A percentile compares a stretch with the other conserved stretches of the same genome.
Conservation (phyloP, 2,329 filamentous ascomycete genomes). For the Decorospora gaudefroyi region DNA sequence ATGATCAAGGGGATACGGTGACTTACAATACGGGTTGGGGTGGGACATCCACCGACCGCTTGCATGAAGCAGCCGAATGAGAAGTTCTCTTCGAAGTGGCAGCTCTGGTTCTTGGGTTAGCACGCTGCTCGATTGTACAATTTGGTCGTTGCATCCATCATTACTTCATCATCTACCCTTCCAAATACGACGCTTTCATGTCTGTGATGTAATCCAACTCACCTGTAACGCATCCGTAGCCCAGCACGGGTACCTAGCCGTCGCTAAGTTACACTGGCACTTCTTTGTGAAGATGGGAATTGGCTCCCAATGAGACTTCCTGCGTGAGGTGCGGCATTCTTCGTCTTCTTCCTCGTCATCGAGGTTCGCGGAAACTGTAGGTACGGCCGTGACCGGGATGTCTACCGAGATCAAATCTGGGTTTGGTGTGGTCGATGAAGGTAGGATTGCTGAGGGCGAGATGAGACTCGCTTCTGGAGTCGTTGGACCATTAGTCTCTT, state of each 20-base stretch:
- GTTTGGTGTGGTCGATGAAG: constrained; percentile 21
- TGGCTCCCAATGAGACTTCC: constrained; percentile 57
- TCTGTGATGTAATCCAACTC: constrained; percentile 8
- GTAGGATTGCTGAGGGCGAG: constrained; percentile 9
- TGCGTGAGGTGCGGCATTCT: constrained; percentile 39
- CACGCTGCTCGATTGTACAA: not conserved
- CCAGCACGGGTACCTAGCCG: constrained; percentile 36
- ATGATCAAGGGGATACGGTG: not conserved
- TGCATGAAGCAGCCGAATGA: constrained; percentile 37
- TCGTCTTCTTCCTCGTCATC: constrained; percentile 7
- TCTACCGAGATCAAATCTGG: constrained; percentile 29
- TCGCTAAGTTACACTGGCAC: constrained; percentile 47
- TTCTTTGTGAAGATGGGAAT: constrained; percentile 60
- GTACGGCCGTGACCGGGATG: constrained; percentile 23
- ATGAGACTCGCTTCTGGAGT: constrained; percentile 8
- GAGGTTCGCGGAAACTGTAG: constrained; percentile 8
- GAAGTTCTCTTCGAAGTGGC: constrained; percentile 40
- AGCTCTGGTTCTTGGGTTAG: constrained; percentile 25
- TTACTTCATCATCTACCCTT: not conserved
- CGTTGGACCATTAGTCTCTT: constrained; percentile 5
- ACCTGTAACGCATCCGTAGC: constrained; percentile 38
- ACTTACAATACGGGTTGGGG: constrained; percentile 34
- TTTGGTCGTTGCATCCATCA: not conserved
- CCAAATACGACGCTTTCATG: too few relatives aligned
- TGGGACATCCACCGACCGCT: constrained; percentile 35